Base-by-base conservation (phyloP, 495 filamentous ascomycete genomes). In the Daldinia vernicosa region DNA sequence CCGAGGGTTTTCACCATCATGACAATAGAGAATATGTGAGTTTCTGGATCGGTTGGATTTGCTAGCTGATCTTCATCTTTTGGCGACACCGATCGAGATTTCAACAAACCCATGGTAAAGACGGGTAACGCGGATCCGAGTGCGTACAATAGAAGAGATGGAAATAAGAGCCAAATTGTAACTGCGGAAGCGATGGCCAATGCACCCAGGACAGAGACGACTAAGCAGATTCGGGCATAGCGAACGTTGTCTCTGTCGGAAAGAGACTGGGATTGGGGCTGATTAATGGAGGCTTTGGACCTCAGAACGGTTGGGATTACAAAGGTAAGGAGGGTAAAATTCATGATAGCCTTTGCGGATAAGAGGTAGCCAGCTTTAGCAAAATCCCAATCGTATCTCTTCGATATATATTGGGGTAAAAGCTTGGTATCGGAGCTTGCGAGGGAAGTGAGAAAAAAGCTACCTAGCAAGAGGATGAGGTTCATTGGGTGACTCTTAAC, bases 1-100 rank as follows among this genome's bases (percentile, higher is more conserved):
- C 81, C 82, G 0, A 82, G 68, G n/a, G 80, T 80, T 66, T 78
- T 78, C 1, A 82, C 77, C 71, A 84, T 74, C 82, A 84, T 84
- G 15, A 82, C 80, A 33, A 83, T 78, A 19, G 82, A 82, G 60
- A 83, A 82, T 19, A 84, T 70, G 45, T 80, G 80, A 19, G 72
- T 74, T 64, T 78, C 68, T 27, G 77, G 67, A 28, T 72, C 64
- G 12, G 56, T 40, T 12, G 50, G 37, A 7, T 53, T 70, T n/a
- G 58, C 24, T 14, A 35, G 32, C n/a, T 28, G 33, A 7, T 77
- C 69, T 1, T 43, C 40, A n/a, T 56, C 24, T 15, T 53, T 65
- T 12, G 74, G 76, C 17, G 70, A 69, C 28, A 82, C 69, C 7
- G 75, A 62, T 4, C 74, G 74, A 15, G 82, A 80, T 39, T 79